Base-by-base conservation (phyloP, 441 rosid species). In the Daphne laureola region DNA sequence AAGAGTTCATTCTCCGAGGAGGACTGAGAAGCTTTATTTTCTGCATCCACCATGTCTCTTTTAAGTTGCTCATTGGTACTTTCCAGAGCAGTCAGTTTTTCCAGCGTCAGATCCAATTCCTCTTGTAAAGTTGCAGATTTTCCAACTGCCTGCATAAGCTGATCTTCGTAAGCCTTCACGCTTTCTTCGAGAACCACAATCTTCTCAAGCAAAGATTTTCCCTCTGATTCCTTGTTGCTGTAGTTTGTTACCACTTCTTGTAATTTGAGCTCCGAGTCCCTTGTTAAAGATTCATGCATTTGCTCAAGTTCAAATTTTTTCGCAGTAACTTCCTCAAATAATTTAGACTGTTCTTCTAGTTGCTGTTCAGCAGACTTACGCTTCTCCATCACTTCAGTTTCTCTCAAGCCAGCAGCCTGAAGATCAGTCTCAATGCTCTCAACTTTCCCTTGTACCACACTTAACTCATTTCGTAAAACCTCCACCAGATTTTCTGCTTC, bases 351-450 rank as follows among this genome's bases (percentile, higher is more conserved):
- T 46, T 73, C 69, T 68, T 68, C 73, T 52, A 88, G 67, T 61
- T 81, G 75, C 74, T 79, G 90, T 73, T 82, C 94, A 12, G 85
- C 84, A 59, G 74, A 65, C 68, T 78, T 89, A 38, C 89, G 86
- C 78, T 92, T 92, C 71, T 67, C 80, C 78, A 79, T 55, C 41
- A 64, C 66, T 59, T 83, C 87, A 13, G 69, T 75, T 65, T 83
- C 97, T 72, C 81, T 71, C 66, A 86, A 59, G 49, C 79, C 82
- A 67, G 78, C 66, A 59, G 77, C 78, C 73, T 69, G 70, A 52
- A 86, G 84, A 59, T 84, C 87, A 53, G 61, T 86, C 68, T 83
- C 96, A 57, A 78, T 67, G 67, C 66, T 65, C 69, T 73, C 84
- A 62, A 86, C 45, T 67, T 82, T 83, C 69, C 63, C 75, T 55